Evolutionary conservation across 352 stramenopile genomes (phyloP).

Genomic region (Thalassiosira ordinaria): DNA sequence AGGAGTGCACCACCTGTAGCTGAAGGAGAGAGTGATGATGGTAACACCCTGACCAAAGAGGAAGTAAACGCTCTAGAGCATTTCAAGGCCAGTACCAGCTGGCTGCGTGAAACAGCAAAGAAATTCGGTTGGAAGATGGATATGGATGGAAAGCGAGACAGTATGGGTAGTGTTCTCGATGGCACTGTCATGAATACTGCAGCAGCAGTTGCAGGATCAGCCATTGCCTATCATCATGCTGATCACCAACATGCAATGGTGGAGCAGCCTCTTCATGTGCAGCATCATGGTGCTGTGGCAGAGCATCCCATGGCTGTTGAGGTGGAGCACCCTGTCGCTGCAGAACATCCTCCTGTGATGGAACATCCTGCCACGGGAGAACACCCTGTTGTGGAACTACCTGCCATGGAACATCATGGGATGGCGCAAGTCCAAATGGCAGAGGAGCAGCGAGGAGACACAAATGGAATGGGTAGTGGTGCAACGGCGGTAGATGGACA

Average conservation of each 20-base stretch:
- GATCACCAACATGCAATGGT: slow-evolving; percentile 1
- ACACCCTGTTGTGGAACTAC: background rate
- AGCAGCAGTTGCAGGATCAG: background rate
- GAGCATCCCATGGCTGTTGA: background rate
- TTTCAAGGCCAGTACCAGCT: slow-evolving; percentile 41
- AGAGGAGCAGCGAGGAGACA: background rate
- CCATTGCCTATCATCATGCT: background rate
- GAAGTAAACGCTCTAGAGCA: background rate
- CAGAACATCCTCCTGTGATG: background rate
- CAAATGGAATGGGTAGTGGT: background rate
- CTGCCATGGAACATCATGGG: background rate
- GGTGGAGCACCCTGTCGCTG: background rate
- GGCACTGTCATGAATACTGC: background rate
- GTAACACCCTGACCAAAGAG: slow-evolving; percentile 8
- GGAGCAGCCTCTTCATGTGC: too few species aligned
- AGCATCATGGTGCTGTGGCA: too few species aligned
- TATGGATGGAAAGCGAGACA: background rate
- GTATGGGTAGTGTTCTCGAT: background rate
- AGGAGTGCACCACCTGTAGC: background rate
- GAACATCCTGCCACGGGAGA: background rate
- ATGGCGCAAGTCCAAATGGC: background rate
- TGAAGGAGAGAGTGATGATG: background rate
- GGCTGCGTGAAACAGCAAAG: slow-evolving; percentile 34
- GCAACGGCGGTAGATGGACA: background rate
- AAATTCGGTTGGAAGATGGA: slow-evolving; percentile 36